Evolutionary conservation across 2,329 filamentous ascomycete genomes (phyloP).

Genomic region (Aureobasidium sp.): DNA sequence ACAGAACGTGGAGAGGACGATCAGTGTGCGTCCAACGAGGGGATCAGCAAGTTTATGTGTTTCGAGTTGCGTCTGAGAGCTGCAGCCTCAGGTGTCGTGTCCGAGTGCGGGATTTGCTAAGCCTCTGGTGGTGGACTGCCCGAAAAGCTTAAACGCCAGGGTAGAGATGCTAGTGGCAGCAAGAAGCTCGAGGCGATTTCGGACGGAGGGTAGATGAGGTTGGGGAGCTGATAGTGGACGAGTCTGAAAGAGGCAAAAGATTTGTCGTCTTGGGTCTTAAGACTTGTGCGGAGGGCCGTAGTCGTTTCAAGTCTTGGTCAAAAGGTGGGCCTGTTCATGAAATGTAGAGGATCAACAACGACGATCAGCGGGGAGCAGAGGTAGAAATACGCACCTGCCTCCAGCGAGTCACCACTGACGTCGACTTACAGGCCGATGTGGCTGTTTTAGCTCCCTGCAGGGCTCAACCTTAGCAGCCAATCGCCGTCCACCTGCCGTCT

Average conservation of each 20-base stretch:
- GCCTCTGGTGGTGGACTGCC: constrained; percentile 6
- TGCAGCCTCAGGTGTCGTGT: constrained; percentile 6
- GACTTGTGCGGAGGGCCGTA: constrained; percentile 9
- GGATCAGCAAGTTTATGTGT: constrained; percentile 43
- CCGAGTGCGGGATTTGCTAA: background rate
- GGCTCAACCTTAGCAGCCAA: constrained; percentile 11
- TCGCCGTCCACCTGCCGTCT: background rate
- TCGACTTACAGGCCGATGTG: constrained; percentile 14
- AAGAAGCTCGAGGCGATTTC: constrained; percentile 14
- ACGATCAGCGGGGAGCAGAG: constrained; percentile 16
- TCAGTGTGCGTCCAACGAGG: constrained; percentile 37
- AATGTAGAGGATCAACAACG: constrained; percentile 10
- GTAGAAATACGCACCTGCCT: constrained; percentile 13
- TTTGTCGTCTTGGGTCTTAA: background rate
- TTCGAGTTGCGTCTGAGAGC: constrained; percentile 14
- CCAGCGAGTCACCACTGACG: constrained; percentile 10
- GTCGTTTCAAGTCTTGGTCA: constrained; percentile 13
- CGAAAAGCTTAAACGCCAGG: constrained; percentile 8
- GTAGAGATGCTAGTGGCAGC: background rate
- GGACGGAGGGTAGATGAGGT: constrained; percentile 8
- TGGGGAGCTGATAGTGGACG: constrained; percentile 4
- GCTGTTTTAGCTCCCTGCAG: constrained; percentile 11
- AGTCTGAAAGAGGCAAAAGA: constrained; percentile 13
- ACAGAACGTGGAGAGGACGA: constrained; percentile 44
- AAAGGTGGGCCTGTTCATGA: constrained; percentile 14